phyloP scores from a whole-genome alignment of 2,329 filamentous ascomycete genomes.

The Aphanoascus verrucosus region DNA sequence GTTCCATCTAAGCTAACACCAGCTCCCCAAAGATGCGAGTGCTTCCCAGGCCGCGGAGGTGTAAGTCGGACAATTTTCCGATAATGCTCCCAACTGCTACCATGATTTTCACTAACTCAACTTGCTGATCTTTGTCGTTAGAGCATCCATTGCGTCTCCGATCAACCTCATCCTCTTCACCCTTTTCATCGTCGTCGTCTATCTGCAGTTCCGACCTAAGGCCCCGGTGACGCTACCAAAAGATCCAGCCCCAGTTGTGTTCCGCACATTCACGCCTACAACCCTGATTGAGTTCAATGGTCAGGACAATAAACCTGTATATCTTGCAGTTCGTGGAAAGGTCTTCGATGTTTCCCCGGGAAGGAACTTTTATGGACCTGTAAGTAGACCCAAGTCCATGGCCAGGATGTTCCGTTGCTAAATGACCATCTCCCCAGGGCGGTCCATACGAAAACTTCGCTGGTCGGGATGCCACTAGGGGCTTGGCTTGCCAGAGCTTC shows the following conservation, averaged over 20 bases:
- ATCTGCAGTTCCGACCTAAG: conserved; percentile 49
- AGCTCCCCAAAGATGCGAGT: not conserved
- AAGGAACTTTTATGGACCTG: conserved; percentile 86
- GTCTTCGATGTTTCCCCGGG: conserved; percentile 85
- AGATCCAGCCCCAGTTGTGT: conserved; percentile 59
- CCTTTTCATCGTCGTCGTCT: conserved; percentile 47
- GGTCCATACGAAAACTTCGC: conserved; percentile 96
- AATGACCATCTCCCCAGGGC: conserved; percentile 37
- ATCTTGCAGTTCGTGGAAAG: conserved; percentile 78
- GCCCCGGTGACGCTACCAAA: conserved; percentile 43
- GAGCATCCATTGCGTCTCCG: conserved; percentile 46
- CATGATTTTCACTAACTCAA: not conserved
- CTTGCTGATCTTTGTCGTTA: conserved; percentile 20
- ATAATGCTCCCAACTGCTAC: not conserved
- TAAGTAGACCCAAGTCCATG: conserved; percentile 19
- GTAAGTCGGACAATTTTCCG: conserved; percentile 9
- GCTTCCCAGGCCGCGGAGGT: conserved; percentile 14
- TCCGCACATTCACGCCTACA: conserved; percentile 71
- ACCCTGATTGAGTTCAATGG: conserved; percentile 84
- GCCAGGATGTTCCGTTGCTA: not conserved
- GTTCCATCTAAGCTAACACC: not conserved
- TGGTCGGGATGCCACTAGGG: conserved; percentile 77
- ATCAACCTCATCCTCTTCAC: conserved; percentile 52
- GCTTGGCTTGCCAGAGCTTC: conserved; percentile 83
- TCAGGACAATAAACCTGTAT: conserved; percentile 60